Evolutionary conservation across 2,329 filamentous ascomycete genomes (phyloP).

Genomic region (Triangularia verruculosa): DNA sequence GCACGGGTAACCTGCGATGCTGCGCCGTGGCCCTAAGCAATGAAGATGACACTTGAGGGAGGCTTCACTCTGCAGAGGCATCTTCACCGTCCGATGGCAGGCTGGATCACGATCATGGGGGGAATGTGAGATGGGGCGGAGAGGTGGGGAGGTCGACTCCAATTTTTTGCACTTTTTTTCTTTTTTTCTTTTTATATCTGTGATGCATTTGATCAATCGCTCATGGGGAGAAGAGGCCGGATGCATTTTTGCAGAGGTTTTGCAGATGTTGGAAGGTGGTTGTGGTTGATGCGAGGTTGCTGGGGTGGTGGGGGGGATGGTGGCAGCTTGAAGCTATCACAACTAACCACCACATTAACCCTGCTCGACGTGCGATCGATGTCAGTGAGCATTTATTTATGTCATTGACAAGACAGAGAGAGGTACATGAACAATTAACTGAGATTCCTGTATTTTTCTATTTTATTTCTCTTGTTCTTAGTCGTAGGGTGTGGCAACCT

Average conservation of each 20-base stretch:
- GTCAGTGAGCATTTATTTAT: not conserved
- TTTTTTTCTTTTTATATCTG: conserved; percentile 2
- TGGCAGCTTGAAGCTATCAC: not conserved
- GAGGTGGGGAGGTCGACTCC: conserved; percentile 56
- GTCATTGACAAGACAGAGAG: too few species aligned
- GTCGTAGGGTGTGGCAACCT: too few species aligned
- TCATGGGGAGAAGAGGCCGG: not conserved
- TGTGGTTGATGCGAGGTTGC: not conserved
- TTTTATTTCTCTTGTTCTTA: too few species aligned
- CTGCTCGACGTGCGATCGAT: not conserved
- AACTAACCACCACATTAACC: not conserved
- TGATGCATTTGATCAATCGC: not conserved
- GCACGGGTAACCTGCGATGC: conserved; percentile 64
- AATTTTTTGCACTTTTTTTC: conserved; percentile 24
- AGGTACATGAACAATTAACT: too few species aligned
- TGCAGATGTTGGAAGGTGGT: not conserved
- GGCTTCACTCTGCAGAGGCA: conserved; percentile 69
- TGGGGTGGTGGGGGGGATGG: not conserved
- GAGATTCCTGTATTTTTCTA: too few species aligned
- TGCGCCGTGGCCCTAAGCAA: conserved; percentile 62
- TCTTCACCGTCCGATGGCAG: conserved; percentile 69
- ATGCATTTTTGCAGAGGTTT: not conserved
- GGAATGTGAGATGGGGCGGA: conserved; percentile 52
- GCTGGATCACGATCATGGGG: conserved; percentile 63
- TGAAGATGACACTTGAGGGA: conserved; percentile 68